Evolutionary conservation across 495 filamentous ascomycete genomes (phyloP), one percentile per base, ranked within the genome.

Genomic region (Elaphomyces granulatus): DNA sequence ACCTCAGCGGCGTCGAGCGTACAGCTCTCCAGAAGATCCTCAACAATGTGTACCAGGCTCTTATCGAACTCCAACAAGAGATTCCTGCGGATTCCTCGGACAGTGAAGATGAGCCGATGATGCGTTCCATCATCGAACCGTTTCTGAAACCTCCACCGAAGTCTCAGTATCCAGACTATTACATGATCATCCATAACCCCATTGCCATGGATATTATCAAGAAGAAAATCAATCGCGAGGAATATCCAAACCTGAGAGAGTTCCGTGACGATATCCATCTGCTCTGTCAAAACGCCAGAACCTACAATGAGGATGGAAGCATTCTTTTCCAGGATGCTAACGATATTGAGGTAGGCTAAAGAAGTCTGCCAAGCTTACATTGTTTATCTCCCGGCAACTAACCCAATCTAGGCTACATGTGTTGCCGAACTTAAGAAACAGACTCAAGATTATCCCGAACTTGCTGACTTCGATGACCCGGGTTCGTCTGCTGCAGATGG

Each of bases 231-330:
- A 93, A 93, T 65, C 84, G 80, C 46, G 80, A 87, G 44, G 83
- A 95, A 46, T 98, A 96, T 56, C 75, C 75, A 45, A 80, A 68
- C 51, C 58, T 94, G 41, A 76, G 66, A 45, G 81, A 83, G 45
- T 83, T 96, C 71, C 66, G 77, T 23, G 73, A 73, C 20, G 90
- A 98, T 52, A 75, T 98, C 42, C 72, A 76, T 34, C 63, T 83
- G 40, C 72, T 98, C 50, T 88, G 87, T 55, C 74, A 72, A 49
- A 98, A 98, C 63, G 93, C 88, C 44, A 68, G 83, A 51, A 87
- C 80, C 4, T 98, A 90, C 61, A 98, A 98, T 58, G 90, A 98
- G 59, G 90, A 95, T 52, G 80, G 76, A 31, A 94, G 87, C 60
- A 58, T 85, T 42, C 70, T 98, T 34, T 95, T 84, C 64, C 74